Percentiles rank a stretch among this genome's conserved stretches.
Evolutionary conservation across 345 rosid genomes (phyloP).

Genomic region (Pugionium cornutum): DNA sequence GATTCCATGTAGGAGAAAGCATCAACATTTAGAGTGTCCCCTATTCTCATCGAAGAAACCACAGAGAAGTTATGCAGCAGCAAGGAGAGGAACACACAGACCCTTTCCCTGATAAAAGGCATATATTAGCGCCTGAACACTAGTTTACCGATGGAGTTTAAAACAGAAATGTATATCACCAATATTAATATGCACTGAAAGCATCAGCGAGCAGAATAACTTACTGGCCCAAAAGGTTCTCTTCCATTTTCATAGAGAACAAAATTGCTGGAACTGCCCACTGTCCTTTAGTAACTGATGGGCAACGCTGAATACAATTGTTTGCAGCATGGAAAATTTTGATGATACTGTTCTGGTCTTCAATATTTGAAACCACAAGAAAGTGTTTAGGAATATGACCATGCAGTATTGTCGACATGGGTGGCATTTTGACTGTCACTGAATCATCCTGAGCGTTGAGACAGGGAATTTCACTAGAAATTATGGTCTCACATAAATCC

Average conservation of each 20-base stretch:
- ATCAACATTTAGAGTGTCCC: slow-evolving; percentile 34
- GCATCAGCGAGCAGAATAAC: slow-evolving; percentile 33
- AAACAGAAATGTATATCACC: no score
- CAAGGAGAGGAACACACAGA: slow-evolving; percentile 54
- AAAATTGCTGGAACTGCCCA: slow-evolving; percentile 45
- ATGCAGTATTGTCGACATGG: slow-evolving; percentile 21
- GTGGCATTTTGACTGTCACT: slow-evolving; percentile 31
- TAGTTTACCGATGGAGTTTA: slow-evolving; percentile 18
- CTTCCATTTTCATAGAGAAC: slow-evolving; percentile 47
- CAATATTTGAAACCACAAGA: slow-evolving; percentile 47
- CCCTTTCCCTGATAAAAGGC: slow-evolving; percentile 56
- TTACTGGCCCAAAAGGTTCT: slow-evolving; percentile 54
- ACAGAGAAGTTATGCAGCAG: slow-evolving; percentile 53
- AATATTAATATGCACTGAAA: background rate
- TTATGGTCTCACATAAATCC: slow-evolving; percentile 5
- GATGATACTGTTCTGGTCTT: slow-evolving; percentile 48
- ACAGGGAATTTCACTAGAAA: background rate
- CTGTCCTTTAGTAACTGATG: slow-evolving; percentile 37
- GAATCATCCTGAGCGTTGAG: slow-evolving; percentile 33
- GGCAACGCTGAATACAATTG: slow-evolving; percentile 45
- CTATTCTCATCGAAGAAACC: slow-evolving; percentile 25
- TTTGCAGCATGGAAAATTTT: slow-evolving; percentile 50
- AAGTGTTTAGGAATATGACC: slow-evolving; percentile 43
- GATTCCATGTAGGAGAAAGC: slow-evolving; percentile 44
- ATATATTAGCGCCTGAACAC: slow-evolving; percentile 8